Base-by-base conservation (phyloP, 208 protist species). In the Crithidia thermophila region DNA sequence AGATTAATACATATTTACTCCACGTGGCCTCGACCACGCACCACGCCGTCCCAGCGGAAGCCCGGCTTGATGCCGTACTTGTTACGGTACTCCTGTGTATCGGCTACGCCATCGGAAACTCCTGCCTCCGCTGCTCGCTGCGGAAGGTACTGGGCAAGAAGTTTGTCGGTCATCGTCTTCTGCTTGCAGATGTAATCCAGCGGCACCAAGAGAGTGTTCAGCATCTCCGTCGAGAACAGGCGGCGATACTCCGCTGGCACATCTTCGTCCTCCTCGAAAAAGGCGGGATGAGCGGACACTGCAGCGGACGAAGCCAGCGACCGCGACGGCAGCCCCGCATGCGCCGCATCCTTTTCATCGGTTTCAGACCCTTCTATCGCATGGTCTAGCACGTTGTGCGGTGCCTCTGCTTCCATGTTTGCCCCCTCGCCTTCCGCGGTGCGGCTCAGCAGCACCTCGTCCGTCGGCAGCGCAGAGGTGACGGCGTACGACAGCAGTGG, bases 11-110 rank as follows among this genome's bases (percentile, higher is more conserved):
- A n/a, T n/a, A n/a, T n/a, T 67, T 42, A 74, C 13, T 49, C 46
- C 9, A 75, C 60, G 1, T 52, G 61, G 6, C 69, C 50, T n/a
- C 80, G 71, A 42, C 91, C 91, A 31, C 91, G 91, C 51, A 94
- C 77, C 7, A 96, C 79, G 42, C 91, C 91, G 51, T 96, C 91
- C 88, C 91, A 96, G 4, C 91, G 85, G 75, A 88, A 91, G 0
- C 91, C 88, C 6, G 91, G 86, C 2, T 28, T 25, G 16, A 81
- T 72, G 0, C 66, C 67, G 37, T 72, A 76, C 1, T 5, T 31
- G 46, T 81, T 77, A 37, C 39, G 40, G 33, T 81, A 72, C 18
- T 0, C 3, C 6, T 21, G 27, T 18, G 9, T 10, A 8, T 14
- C 10, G 9, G 14, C 27, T n/a, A 61, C 20, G 14, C 40, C 14